phyloP scores from a whole-genome alignment of 257 asterid genomes.

The Penstemon barbatus region DNA sequence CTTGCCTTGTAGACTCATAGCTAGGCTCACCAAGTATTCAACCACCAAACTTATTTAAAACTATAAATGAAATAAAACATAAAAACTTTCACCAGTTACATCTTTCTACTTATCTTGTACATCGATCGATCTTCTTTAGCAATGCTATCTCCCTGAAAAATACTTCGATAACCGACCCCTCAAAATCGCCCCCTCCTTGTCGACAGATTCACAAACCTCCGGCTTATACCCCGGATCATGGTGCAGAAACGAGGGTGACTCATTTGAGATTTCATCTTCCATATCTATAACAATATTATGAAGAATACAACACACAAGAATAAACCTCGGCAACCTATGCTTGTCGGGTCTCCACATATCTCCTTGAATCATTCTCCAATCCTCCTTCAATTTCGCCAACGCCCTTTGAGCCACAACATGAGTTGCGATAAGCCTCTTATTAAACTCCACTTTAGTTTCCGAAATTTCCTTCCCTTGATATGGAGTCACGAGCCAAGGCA shows the following conservation, averaged over 20 bases:
- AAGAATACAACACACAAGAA: conserved; percentile 81
- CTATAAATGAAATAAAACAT: no score
- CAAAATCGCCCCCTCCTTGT: conserved; percentile 37
- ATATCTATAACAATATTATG: conserved; percentile 78
- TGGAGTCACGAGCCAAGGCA: conserved; percentile 87
- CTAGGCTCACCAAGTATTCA: no score
- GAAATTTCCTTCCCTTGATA: conserved; percentile 49
- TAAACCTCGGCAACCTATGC: conserved; percentile 76
- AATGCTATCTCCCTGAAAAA: conserved; percentile 38
- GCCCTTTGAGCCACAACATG: conserved; percentile 55
- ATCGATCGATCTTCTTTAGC: no score
- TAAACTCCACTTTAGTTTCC: conserved; percentile 47
- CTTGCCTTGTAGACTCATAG: no score
- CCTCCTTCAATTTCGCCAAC: conserved; percentile 58
- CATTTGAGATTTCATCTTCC: conserved; percentile 54
- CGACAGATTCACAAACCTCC: conserved; percentile 52
- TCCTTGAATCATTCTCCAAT: conserved; percentile 77
- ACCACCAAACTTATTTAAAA: no score
- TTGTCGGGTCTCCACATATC: conserved; percentile 86
- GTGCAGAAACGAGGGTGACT: conserved; percentile 29
- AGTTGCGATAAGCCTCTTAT: conserved; percentile 45
- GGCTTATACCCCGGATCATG: conserved; percentile 63
- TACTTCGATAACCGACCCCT: conserved; percentile 53
- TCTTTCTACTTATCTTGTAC: no score
- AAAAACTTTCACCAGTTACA: no score